Evolutionary conservation across 176 grass and related monocot genomes (phyloP), one percentile per base, ranked within the genome.

Genomic region (Oryza coarctata): DNA sequence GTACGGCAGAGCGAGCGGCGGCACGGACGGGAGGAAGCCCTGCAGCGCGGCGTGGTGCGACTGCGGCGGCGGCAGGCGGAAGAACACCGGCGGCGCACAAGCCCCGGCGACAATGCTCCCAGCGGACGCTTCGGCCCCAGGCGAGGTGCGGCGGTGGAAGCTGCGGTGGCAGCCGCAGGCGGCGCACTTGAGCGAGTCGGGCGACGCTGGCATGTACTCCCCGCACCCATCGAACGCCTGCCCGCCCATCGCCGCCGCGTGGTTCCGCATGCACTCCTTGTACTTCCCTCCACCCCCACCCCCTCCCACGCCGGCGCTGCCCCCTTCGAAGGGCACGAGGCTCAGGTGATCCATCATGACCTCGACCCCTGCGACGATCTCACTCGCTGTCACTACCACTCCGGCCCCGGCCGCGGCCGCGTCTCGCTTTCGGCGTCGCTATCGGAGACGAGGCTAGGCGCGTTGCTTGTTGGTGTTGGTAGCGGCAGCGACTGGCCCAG

Each of bases 181-280:
- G 3, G 90, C 91, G 88, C 95, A 98, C 72, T 80, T 87, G 82
- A 98, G 63, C 9, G 84, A 71, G 86, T 97, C 94, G 31, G 91
- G 90, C 2, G 88, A 90, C 7, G 84, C 64, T 0, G 90, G 68
- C 95, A 98, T 91, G 95, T 93, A 98, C 88, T 98, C 90, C 9
- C 90, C 95, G 75, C 95, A 98, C 64, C 95, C 95, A 60, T 98
- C 95, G 38, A 88, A 93, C 17, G 92, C 90, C 55, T 89, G 91
- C 20, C 95, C 92, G 45, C 92, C 95, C 26, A 98, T 91, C 73
- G 92, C 70, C 13, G 92, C 92, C 10, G 95, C 95, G 88, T 98
- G 95, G 95, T 98, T 98, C 88, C 91, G 94, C 79, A 94, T 86
- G 90, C 95, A 98, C 80, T 98, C 95, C 82, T 88, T 93, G 92